Evolutionary conservation across 2,329 filamentous ascomycete genomes (phyloP).

Genomic region (Penicillium fuscoglaucum): DNA sequence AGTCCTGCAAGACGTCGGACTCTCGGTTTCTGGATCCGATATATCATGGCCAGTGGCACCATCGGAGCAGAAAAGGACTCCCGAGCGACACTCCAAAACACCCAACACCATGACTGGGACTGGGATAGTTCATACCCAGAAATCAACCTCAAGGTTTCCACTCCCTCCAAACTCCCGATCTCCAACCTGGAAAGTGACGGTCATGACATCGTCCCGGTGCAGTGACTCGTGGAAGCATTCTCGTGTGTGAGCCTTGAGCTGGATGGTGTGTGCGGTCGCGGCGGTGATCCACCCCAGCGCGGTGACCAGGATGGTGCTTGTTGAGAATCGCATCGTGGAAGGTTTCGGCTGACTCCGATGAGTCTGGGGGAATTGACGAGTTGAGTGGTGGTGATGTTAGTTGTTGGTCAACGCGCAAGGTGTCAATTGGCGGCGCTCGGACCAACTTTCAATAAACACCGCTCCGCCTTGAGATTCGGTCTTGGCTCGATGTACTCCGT

Average conservation of each 20-base stretch:
- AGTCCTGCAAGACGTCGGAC: too few species aligned
- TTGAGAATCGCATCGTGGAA: conserved; percentile 44
- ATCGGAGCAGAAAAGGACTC: not conserved
- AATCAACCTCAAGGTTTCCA: conserved; percentile 94
- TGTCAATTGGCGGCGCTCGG: conserved; percentile 40
- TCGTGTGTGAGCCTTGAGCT: conserved; percentile 85
- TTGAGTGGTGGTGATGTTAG: conserved; percentile 9
- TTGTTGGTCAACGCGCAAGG: conserved; percentile 34
- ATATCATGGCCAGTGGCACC: not conserved
- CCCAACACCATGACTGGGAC: not conserved
- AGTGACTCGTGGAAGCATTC: conserved; percentile 97
- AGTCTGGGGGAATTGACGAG: conserved; percentile 5
- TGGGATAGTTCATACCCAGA: conserved; percentile 71
- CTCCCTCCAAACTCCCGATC: conserved; percentile 93
- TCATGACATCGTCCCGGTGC: conserved; percentile 96
- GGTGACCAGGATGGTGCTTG: conserved; percentile 48
- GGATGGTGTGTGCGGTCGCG: conserved; percentile 86
- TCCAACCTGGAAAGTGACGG: conserved; percentile 95
- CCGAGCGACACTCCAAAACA: not conserved
- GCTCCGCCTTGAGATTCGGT: conserved; percentile 4
- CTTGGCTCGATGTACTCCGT: conserved; percentile 1
- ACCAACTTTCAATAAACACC: conserved; percentile 31
- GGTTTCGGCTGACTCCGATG: not conserved
- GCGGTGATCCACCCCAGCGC: conserved; percentile 60
- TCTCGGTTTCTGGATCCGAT: not conserved